These are phyloP conservation scores for Chlamydomonas schloesseri DNA, from an alignment of 139 green algal genomes.

Conservation along the genomic window DNA sequence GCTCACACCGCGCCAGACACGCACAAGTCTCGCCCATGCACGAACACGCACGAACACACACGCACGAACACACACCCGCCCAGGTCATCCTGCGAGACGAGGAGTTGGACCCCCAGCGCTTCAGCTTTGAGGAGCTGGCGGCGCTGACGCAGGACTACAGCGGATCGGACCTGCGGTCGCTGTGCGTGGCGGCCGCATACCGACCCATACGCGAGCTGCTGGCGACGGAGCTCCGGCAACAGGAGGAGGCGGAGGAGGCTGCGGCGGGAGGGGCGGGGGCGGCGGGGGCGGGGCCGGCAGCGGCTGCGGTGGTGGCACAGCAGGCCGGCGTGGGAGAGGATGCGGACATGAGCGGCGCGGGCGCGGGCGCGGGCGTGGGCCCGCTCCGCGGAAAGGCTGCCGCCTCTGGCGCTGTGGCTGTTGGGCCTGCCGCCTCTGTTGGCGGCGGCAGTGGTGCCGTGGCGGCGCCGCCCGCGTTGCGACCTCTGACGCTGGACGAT, in stretches of 20 bases:
- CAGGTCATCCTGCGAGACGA: conserved; percentile 65
- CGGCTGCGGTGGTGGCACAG: background rate
- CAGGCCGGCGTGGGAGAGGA: no score
- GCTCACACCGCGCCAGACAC: no score
- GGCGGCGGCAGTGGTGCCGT: background rate
- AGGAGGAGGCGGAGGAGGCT: background rate
- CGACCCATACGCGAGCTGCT: conserved; percentile 74
- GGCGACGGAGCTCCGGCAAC: conserved; percentile 8
- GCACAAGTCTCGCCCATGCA: no score
- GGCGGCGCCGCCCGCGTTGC: conserved; percentile 23
- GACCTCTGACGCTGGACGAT: conserved; percentile 71
- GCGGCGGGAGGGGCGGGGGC: no score
- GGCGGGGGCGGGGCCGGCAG: no score
- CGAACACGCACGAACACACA: no score
- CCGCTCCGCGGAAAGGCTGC: no score
- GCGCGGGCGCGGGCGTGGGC: no score
- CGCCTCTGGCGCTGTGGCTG: no score
- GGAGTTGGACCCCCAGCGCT: conserved; percentile 32
- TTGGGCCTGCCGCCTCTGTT: no score
- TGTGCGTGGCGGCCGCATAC: conserved; percentile 80
- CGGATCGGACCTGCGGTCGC: conserved; percentile 77
- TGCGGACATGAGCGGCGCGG: background rate
- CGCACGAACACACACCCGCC: no score
- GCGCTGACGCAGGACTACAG: conserved; percentile 65
- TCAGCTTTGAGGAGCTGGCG: conserved; percentile 61